Percentiles rank a stretch among this genome's conserved stretches.
Evolutionary conservation across 2,329 filamentous ascomycete species (phyloP).

Genomic region (Pleoardoris graminearum): DNA sequence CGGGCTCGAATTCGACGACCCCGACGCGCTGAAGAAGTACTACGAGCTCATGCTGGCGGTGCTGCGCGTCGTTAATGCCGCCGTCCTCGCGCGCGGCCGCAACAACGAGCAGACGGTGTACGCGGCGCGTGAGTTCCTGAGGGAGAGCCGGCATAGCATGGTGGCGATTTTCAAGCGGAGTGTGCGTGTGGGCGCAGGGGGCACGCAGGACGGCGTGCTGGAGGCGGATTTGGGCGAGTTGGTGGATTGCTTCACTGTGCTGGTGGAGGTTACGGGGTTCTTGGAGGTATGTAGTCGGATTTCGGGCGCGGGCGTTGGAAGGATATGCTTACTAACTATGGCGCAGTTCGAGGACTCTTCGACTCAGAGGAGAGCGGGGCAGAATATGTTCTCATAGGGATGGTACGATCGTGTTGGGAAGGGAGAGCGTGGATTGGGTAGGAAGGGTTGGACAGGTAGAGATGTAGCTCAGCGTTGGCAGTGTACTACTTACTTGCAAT

Average conservation of each 20-base stretch:
- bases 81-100: conserved; percentile 77
- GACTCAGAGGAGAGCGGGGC: conserved; percentile 22
- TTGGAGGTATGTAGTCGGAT: conserved; percentile 73
- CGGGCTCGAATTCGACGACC: conserved; percentile 73
- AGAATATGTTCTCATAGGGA: conserved; percentile 5
- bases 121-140: conserved; percentile 78
- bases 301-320: background rate
- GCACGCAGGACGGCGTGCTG: conserved; percentile 56
- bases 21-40: conserved; percentile 74
- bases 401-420: no score
- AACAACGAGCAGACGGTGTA: conserved; percentile 74
- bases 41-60: conserved; percentile 82
- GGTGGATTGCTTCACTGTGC: conserved; percentile 80
- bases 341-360: conserved; percentile 34
- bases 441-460: no score
- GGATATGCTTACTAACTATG: conserved; percentile 13
- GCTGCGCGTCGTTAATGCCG: conserved; percentile 78
- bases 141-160: conserved; percentile 80
- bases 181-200: conserved; percentile 67
- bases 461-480: no score
- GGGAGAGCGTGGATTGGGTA: no score
- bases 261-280: conserved; percentile 82
- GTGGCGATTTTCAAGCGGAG: conserved; percentile 89
- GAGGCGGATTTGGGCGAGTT: conserved; percentile 72
- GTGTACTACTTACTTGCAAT: no score